Base-by-base conservation (phyloP, 768 basidiomycete genomes). In the Suillus fuscotomentosus region DNA sequence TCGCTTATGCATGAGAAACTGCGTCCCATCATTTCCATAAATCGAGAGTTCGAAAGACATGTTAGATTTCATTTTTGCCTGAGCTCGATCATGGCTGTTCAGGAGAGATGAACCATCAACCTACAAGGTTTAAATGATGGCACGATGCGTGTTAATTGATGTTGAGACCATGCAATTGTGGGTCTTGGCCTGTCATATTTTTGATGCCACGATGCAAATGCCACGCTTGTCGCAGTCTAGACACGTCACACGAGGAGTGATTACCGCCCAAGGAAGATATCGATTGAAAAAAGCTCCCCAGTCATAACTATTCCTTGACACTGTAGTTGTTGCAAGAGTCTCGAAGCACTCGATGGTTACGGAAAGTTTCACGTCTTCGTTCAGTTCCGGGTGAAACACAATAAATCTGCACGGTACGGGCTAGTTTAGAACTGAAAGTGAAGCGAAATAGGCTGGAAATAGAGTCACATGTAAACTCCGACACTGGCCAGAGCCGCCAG, bases 241-340 rank as follows among this genome's bases (percentile, higher is more conserved):
- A 65, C 60, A n/a, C n/a, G n/a, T n/a, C n/a, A n/a, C n/a, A 34
- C 27, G 64, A 65, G 48, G 38, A 13, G 4, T 24, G 63, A 62
- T 64, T 63, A 50, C 39, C 63, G 61, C 63, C 61, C 36, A 3
- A 50, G 41, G 20, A 42, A 39, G n/a, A 38, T 17, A 50, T 50
- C n/a, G 4, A 51, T 24, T 31, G 22, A 51, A 60, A 22, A 31
- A 31, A 27, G 4, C 39, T 20, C 17, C 31, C 15, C 9, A 17
- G 1, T 50, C 27, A 53, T 27, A 17, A 20, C 15, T 31, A 31
- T 31, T 27, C 27, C 31, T 31, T 31, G 50, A 51, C 9, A 51
- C 50, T 15, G 17, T 22, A 20, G 20, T 36, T 51, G 60, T 47
- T 62, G 60, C 22, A 50, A 50, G 24, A 17, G 48, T 39, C 3